Percentiles rank a stretch among this genome's conserved stretches.
These are phyloP conservation scores for Jasminum sambac DNA, from an alignment of 257 asterid species.

Conservation along the genomic window DNA sequence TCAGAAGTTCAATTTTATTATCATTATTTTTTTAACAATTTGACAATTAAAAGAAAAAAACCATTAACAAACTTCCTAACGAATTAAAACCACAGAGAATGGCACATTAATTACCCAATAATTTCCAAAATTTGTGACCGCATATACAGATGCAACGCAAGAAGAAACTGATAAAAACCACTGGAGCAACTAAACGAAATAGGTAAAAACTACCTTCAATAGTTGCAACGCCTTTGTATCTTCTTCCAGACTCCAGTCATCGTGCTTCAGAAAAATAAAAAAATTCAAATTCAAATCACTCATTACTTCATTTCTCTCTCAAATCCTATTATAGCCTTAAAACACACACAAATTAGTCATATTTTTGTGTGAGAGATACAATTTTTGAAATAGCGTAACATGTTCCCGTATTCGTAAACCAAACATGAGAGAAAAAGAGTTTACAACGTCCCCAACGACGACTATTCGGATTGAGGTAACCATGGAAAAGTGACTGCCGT, in stretches of 20 bases:
- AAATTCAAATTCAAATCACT: neutral
- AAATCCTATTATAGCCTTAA: neutral
- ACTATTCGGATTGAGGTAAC: conserved; percentile 65
- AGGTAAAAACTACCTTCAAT: conserved; percentile 50
- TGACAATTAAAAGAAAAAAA: neutral
- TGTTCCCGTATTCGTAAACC: neutral
- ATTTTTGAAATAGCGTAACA: neutral
- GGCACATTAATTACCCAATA: neutral
- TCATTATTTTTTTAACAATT: neutral
- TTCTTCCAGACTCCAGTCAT: conserved; percentile 84
- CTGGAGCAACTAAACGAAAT: neutral
- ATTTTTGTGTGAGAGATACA: neutral
- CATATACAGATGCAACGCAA: neutral
- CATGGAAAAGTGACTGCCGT: conserved; percentile 38
- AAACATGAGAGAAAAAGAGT: conserved; percentile 16
- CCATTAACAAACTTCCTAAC: neutral
- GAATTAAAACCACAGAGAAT: neutral
- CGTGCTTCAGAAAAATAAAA: conserved; percentile 56
- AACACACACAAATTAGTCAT: neutral
- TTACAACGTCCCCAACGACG: conserved; percentile 90
- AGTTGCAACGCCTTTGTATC: conserved; percentile 79
- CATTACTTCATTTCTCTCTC: neutral
- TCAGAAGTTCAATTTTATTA: neutral
- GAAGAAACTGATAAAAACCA: neutral
- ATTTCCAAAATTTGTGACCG: neutral